phyloP scores from a whole-genome alignment of 192 early-diverging fungal species.

The Backusella tuberculispora region DNA sequence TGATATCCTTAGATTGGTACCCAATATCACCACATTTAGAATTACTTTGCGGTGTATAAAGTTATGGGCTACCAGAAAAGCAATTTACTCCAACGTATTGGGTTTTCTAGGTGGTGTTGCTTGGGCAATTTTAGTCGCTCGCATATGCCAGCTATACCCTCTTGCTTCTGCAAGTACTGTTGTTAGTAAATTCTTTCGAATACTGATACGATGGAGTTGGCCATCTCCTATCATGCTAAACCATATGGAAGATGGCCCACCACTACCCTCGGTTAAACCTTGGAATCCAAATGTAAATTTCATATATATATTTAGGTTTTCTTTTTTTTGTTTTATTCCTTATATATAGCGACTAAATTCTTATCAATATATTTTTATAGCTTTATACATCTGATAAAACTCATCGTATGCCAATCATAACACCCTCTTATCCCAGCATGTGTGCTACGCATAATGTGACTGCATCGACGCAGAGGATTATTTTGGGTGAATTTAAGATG shows the following conservation, averaged over 20 bases:
- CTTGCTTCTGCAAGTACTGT: constrained; percentile 62
- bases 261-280: constrained; percentile 46
- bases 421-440: constrained; percentile 73
- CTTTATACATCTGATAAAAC: constrained; percentile 41
- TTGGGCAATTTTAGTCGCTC: constrained; percentile 72
- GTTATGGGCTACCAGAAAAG: constrained; percentile 66
- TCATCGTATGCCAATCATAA: constrained; percentile 74
- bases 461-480: constrained; percentile 55
- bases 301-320: not conserved
- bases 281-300: constrained; percentile 56
- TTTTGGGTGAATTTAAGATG: constrained; percentile 43
- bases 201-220: constrained; percentile 66
- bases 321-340: too few relatives aligned
- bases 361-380: not conserved
- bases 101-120: constrained; percentile 78
- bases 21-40: constrained; percentile 65
- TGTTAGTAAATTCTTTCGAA: constrained; percentile 67
- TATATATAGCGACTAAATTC: not conserved
- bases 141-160: constrained; percentile 74
- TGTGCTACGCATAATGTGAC: constrained; percentile 77
- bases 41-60: constrained; percentile 67
- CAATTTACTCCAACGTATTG: constrained; percentile 72
- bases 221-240: constrained; percentile 68
- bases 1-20: constrained; percentile 65
- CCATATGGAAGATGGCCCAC: constrained; percentile 59